Conservation (phyloP, 768 basidiomycete species). For the Xerocomus spinulosus region DNA sequence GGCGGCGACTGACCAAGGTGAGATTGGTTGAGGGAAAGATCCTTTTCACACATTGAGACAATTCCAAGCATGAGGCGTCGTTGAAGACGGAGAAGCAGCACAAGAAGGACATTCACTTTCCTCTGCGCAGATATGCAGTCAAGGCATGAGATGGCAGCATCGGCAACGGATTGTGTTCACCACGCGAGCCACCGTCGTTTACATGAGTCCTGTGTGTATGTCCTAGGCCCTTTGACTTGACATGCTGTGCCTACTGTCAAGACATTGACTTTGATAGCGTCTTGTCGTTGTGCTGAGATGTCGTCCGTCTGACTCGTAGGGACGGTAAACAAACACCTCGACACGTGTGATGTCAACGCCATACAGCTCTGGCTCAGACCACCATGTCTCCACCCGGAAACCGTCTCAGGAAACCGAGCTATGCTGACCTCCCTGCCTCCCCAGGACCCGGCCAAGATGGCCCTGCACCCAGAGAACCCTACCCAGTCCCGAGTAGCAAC, state of each 20-base stretch:
- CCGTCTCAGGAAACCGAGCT: conserved; percentile 37
- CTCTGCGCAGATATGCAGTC: conserved; percentile 89
- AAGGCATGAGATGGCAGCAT: conserved; percentile 60
- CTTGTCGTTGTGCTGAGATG: background rate
- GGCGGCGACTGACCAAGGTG: conserved; percentile 89
- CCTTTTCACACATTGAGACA: conserved; percentile 1
- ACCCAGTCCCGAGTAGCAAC: conserved; percentile 69
- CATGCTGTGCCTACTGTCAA: conserved; percentile 29
- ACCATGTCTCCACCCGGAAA: conserved; percentile 40
- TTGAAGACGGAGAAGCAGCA: conserved; percentile 87
- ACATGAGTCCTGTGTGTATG: conserved; percentile 36
- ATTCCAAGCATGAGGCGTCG: conserved; percentile 67
- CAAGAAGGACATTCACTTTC: conserved; percentile 96
- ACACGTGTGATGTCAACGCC: conserved; percentile 26
- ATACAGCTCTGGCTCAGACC: conserved; percentile 20
- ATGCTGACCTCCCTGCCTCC: conserved; percentile 45
- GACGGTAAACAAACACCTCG: conserved; percentile 8
- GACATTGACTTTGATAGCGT: conserved; percentile 1
- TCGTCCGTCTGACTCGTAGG: too few species aligned
- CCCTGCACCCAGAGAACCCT: conserved; percentile 52
- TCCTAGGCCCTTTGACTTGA: conserved; percentile 32
- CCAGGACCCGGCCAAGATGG: conserved; percentile 40
- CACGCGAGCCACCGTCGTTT: conserved; percentile 19
- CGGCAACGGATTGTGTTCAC: conserved; percentile 17
- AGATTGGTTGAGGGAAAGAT: conserved; percentile 21